Evolutionary conservation across 1,284 basidiomycete species (phyloP).

Genomic region (Neonothopanus nambi): DNA sequence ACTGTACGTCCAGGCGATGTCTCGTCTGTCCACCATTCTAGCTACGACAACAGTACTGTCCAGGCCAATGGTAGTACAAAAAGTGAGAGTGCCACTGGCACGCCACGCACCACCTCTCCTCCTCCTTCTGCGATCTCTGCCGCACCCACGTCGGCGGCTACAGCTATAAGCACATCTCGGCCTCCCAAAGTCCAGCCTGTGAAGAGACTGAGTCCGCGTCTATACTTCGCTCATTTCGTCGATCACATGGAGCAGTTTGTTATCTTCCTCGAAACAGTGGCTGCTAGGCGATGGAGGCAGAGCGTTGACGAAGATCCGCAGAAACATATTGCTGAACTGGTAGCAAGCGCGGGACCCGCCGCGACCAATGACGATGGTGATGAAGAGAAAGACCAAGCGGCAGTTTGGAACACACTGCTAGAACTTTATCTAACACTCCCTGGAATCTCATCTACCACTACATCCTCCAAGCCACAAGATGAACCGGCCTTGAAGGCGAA

Average conservation of each 20-base stretch:
- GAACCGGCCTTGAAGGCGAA: slow-evolving; percentile 49
- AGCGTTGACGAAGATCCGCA: slow-evolving; percentile 46
- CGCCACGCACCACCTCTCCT: slow-evolving; percentile 20
- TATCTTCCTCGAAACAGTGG: slow-evolving; percentile 88
- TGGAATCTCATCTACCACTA: slow-evolving; percentile 11
- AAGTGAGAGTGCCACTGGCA: slow-evolving; percentile 24
- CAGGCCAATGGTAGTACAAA: slow-evolving; percentile 2
- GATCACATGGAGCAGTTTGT: slow-evolving; percentile 86
- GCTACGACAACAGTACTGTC: slow-evolving; percentile 23
- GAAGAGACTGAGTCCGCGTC: slow-evolving; percentile 76
- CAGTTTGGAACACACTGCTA: slow-evolving; percentile 95
- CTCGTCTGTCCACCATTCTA: slow-evolving; percentile 32
- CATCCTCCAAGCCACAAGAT: slow-evolving; percentile 19
- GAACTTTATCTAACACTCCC: slow-evolving; percentile 84
- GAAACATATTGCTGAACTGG: slow-evolving; percentile 11
- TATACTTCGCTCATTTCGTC: slow-evolving; percentile 95
- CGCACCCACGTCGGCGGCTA: slow-evolving; percentile 18
- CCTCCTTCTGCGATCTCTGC: slow-evolving; percentile 28
- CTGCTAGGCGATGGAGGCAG: slow-evolving; percentile 80
- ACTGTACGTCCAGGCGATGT: slow-evolving; percentile 45
- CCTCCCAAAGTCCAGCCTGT: slow-evolving; percentile 27
- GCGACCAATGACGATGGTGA: too few relatives aligned
- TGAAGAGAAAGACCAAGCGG: slow-evolving; percentile 74
- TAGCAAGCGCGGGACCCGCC: slow-evolving; percentile 23
- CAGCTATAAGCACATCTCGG: slow-evolving; percentile 8